phyloP scores from a whole-genome alignment of 192 early-diverging fungal species.

The Piromyces sp. region DNA sequence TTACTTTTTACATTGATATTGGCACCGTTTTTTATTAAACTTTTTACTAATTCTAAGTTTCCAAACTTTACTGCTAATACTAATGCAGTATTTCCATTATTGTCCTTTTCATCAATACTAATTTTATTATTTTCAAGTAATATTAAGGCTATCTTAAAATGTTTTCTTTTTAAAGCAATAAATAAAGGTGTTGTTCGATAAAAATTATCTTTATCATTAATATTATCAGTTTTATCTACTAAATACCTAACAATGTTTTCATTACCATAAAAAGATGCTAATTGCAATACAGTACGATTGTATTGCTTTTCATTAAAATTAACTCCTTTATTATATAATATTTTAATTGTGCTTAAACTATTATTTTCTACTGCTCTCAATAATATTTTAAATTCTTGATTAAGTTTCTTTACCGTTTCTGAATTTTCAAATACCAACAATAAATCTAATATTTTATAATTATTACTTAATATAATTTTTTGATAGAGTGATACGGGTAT shows the following conservation, averaged over 20 bases:
- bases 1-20: background rate
- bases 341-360: background rate
- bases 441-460: background rate
- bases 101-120: background rate
- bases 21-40: background rate
- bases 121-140: background rate
- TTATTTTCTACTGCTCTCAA: background rate
- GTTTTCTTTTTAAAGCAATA: background rate
- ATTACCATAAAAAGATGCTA: background rate
- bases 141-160: background rate
- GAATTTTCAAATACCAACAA: background rate
- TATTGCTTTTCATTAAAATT: background rate
- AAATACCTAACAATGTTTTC: background rate
- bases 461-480: background rate
- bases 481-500: background rate
- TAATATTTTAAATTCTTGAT: background rate
- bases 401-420: background rate
- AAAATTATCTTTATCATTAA: background rate
- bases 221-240: background rate
- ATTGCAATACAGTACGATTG: background rate
- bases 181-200: background rate
- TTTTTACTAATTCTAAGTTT: background rate
- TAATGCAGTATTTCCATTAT: background rate
- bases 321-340: background rate
- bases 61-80: background rate